A percentile compares a stretch with the other conserved stretches of the same genome.
These are phyloP conservation scores for Forsythia suspensa DNA, from an alignment of 257 asterid species.

Conservation along the genomic window DNA sequence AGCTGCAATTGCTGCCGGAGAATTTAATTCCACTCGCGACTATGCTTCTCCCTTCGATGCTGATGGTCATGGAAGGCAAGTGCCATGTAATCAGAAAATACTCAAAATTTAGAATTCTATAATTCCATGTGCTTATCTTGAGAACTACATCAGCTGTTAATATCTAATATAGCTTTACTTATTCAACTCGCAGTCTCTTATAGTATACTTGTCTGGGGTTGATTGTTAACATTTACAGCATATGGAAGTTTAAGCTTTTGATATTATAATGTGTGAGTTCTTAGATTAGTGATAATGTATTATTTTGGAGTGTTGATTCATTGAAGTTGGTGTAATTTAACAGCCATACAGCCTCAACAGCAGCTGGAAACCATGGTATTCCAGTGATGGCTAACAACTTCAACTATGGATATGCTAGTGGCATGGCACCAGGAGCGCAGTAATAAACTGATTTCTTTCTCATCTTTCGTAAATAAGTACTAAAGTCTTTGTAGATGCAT, in stretches of 20 bases:
- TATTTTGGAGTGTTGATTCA: constrained; percentile 2
- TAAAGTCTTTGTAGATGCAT: background rate
- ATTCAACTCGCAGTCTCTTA: too few relatives aligned
- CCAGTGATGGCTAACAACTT: constrained; percentile 51
- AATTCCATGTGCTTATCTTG: too few relatives aligned
- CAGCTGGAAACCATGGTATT: constrained; percentile 63
- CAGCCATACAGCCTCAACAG: constrained; percentile 82
- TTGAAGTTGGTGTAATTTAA: constrained; percentile 20
- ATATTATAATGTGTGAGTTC: too few relatives aligned
- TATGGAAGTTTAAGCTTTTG: too few relatives aligned
- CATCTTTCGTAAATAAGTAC: background rate
- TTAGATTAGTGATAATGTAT: background rate
- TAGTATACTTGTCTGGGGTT: too few relatives aligned
- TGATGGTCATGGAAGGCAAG: constrained; percentile 85
- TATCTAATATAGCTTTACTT: too few relatives aligned
- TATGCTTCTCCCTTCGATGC: constrained; percentile 66
- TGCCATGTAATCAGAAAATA: background rate
- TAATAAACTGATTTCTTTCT: constrained; percentile 17
- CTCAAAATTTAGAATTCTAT: too few relatives aligned
- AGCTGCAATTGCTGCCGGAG: constrained; percentile 65
- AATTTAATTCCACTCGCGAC: constrained; percentile 53
- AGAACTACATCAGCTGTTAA: too few relatives aligned
- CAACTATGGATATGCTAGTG: constrained; percentile 67
- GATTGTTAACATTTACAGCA: too few relatives aligned
- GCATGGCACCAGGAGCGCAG: constrained; percentile 89